These are phyloP conservation scores for Hemerocallis citrina DNA, from an alignment of 106 monocot species.

Conservation along the genomic window DNA sequence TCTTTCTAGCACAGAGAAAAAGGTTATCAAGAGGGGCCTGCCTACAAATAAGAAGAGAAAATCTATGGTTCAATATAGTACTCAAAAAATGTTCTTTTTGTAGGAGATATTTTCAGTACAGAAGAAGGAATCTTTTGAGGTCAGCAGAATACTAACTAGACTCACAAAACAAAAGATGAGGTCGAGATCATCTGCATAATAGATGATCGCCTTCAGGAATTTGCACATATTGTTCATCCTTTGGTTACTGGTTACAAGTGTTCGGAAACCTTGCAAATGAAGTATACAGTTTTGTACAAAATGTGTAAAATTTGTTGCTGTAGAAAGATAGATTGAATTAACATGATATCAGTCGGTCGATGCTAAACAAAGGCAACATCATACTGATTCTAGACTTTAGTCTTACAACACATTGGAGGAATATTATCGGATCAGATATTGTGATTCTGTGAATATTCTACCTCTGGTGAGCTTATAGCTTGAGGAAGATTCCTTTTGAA, in stretches of 20 bases:
- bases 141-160: too few relatives aligned
- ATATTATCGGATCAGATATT: constrained; percentile 1
- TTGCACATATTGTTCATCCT: too few relatives aligned
- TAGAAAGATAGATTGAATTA: too few relatives aligned
- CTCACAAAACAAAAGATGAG: too few relatives aligned
- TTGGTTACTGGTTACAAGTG: too few relatives aligned
- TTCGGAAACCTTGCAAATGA: too few relatives aligned
- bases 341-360: too few relatives aligned
- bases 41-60: constrained; percentile 1
- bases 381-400: too few relatives aligned
- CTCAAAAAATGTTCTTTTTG: neutral
- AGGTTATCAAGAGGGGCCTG: neutral
- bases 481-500: constrained; percentile 62
- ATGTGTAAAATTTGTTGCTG: neutral
- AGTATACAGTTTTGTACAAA: neutral
- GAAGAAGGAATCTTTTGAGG: neutral
- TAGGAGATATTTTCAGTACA: neutral
- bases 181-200: too few relatives aligned
- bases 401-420: neutral
- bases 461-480: constrained; percentile 37
- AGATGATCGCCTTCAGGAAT: too few relatives aligned
- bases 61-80: neutral
- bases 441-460: neutral
- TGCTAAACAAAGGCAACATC: too few relatives aligned
- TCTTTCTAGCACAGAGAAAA: neutral